Base-by-base conservation (phyloP, 345 rosid genomes). In the Gossypium raimondii region DNA sequence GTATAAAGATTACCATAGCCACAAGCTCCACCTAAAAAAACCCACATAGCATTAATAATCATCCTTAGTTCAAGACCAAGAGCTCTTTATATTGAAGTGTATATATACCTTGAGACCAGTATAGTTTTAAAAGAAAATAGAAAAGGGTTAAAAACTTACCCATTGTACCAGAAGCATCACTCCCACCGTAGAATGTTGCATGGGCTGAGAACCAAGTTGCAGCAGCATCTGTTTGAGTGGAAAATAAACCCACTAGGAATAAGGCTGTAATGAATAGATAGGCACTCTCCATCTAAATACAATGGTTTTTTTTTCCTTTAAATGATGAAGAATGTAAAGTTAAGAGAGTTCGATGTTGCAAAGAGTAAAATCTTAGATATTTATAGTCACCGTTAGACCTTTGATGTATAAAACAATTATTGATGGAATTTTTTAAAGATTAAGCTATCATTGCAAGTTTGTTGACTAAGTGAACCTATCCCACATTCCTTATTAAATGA, bases 181-280 rank as follows among this genome's bases (percentile, higher is more conserved):
- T 78, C 27, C 87, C 92, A 7, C 90, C 92, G 59, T 88, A 86
- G 84, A 88, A 86, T 59, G 92, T 86, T 13, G 92, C 90, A 75
- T 85, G 85, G 64, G 92, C 90, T 64, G 18, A 47, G 20, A 70
- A 58, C 92, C 88, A 88, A 47, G 78, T 82, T 27, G 82, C 86
- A 48, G 20, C 43, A 16, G 58, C 59, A 12, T 87, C 82, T 68
- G 85, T 89, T 25, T 67, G 43, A 56, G 77, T 34, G 81, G 78
- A 71, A 38, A 86, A 61, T 38, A 82, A 57, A 43, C 74, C 82
- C 17, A 82, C 81, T 77, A 81, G 53, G 24, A 85, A 64, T 3
- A 83, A 10, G 55, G 61, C n/a, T 10, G 45, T 38, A 10, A 64
- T 22, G 53, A 55, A 73, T 55, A 74, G 27, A 79, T 77, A 74